Evolutionary conservation across 495 filamentous ascomycete genomes (phyloP), one percentile per base, ranked within the genome.

Genomic region (Podospora didyma): DNA sequence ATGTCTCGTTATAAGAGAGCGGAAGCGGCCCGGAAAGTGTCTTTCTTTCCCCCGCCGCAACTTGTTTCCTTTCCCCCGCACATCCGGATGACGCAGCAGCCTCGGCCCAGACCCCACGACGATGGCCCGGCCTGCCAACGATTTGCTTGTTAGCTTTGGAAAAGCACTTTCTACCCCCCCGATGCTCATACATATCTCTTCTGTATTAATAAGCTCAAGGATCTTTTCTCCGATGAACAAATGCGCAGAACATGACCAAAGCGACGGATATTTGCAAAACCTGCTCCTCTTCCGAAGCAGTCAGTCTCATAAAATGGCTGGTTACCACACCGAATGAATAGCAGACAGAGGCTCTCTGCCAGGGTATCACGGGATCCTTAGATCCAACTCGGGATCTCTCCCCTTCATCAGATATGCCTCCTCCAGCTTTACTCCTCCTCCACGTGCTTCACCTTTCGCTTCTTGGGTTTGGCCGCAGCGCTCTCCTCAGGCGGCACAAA

Each of bases 401-500:
- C 54, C 28, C 56, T 11, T 17, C 48, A 34, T 16, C n/a, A 21
- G 9, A 20, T n/a, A n/a, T n/a, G n/a, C n/a, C n/a, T n/a, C n/a
- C n/a, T n/a, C n/a, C n/a, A 2, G 19, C 47, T 5, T 42, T 37
- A 23, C 17, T 20, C 31, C 56, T 56, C 71, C 42, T 81, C 26
- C 9, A 4, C 80, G 53, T 82, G 79, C 31, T 73, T 76, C 51
- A 79, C 77, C 59, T 85, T 82, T 56, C 77, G 69, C 75, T 84
- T 84, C 62, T 77, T 73, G 56, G 81, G 79, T 73, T 79, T 81
- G 74, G 81, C 83, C 51, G 75, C 74, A 51, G 76, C 81, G 46
- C 77, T 75, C 67, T 97, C 94, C 62, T 87, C 82, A 10, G 94
- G 94, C 22, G 93, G 84, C 58, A 92, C 80, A 66, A 90, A 97